Base-by-base conservation (phyloP, 495 filamentous ascomycete genomes). In the Acidiella bohemica region DNA sequence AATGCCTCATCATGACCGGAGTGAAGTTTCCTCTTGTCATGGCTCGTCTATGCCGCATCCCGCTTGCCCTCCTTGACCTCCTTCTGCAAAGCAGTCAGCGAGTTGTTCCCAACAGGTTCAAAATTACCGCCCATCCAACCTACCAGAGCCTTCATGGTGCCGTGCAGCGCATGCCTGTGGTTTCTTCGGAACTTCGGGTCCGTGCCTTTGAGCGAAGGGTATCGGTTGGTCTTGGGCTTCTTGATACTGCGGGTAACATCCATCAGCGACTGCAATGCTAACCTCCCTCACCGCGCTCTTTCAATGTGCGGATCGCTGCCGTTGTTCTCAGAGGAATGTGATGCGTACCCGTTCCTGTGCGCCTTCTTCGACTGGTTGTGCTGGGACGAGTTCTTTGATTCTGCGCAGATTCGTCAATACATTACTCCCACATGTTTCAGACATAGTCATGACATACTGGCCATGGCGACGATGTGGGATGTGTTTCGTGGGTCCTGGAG, bases 181-280 rank as follows among this genome's bases (percentile, higher is more conserved):
- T 97, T 97, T 68, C 90, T 76, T 65, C 90, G 80, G 76, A 96
- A 97, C 78, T 97, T 97, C 62, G 90, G 84, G 72, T 97, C 90
- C 59, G 88, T 93, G 62, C 90, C 90, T 58, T 94, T 94, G 54
- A 96, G 77, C 59, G 88, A 95, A 50, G 92, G 90, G 71, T 97
- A 97, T 73, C 90, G 74, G 68, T 87, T 75, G 63, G 90, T 96
- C 75, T 93, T 96, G 32, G 92, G 92, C 78, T 93, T 95, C 82
- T 96, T 96, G 78, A 97, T 96, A 71, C 90, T 49, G 51, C 68
- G 55, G 14, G 28, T n/a, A n/a, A n/a, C n/a, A n/a, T n/a, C n/a
- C n/a, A n/a, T n/a, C n/a, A n/a, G n/a, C n/a, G n/a, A n/a, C n/a
- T n/a, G n/a, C n/a, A n/a, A n/a, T n/a, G n/a, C 18, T n/a, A 30